Percentiles rank a stretch among this genome's conserved stretches.
phyloP scores from a whole-genome alignment of 2,329 filamentous ascomycete genomes.

The Keithomyces neogunnii region DNA sequence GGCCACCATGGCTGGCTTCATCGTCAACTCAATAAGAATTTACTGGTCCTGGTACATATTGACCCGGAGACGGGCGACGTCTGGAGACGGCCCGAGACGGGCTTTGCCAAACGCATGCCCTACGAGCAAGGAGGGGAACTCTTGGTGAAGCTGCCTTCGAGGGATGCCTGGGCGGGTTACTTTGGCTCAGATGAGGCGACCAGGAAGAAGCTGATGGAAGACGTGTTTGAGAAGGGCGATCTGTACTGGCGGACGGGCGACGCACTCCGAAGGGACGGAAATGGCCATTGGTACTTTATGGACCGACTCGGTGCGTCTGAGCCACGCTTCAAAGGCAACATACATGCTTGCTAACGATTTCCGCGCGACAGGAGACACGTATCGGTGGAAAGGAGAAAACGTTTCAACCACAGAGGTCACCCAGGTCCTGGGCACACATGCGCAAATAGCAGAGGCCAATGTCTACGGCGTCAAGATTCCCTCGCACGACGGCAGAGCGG shows the following conservation, averaged over 20 bases:
- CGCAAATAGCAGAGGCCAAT: slow-evolving; percentile 55
- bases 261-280: slow-evolving; percentile 48
- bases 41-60: slow-evolving; percentile 2
- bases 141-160: slow-evolving; percentile 3
- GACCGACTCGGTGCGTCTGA: slow-evolving; percentile 30
- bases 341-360: neutral
- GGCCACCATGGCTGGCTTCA: slow-evolving; percentile 8
- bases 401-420: slow-evolving; percentile 60
- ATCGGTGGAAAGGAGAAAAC: slow-evolving; percentile 66
- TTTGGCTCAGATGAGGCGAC: slow-evolving; percentile 4
- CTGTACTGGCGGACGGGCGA: slow-evolving; percentile 62
- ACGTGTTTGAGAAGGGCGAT: slow-evolving; percentile 52
- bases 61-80: slow-evolving; percentile 5
- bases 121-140: slow-evolving; percentile 7
- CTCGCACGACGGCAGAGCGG: slow-evolving; percentile 59
- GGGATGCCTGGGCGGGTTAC: slow-evolving; percentile 8
- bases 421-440: slow-evolving; percentile 50
- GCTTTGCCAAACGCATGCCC: slow-evolving; percentile 5
- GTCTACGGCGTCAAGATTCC: slow-evolving; percentile 62
- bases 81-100: slow-evolving; percentile 6
- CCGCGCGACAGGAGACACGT: slow-evolving; percentile 46
- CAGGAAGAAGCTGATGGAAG: slow-evolving; percentile 2
- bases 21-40: neutral
- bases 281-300: slow-evolving; percentile 62
- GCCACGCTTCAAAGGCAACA: neutral